These are phyloP conservation scores for Fagopyrum esculentum DNA, from an alignment of 148 eudicot genomes.

Conservation along the genomic window DNA sequence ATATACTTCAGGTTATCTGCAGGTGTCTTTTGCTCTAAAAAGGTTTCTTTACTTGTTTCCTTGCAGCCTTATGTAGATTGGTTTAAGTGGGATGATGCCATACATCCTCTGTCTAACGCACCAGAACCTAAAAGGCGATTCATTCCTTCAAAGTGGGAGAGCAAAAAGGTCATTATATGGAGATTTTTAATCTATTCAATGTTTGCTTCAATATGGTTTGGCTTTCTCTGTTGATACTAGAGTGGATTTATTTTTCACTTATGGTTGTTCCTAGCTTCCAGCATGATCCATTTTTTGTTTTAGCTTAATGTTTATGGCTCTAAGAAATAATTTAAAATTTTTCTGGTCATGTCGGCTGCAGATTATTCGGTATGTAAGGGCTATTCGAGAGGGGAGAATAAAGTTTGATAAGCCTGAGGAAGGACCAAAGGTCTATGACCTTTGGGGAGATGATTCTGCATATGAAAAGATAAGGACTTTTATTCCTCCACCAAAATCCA, in stretches of 20 bases:
- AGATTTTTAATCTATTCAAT: not conserved
- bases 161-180: slow-evolving; percentile 37
- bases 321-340: not conserved
- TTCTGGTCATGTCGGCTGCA: slow-evolving; percentile 17
- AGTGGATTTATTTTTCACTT: slow-evolving; percentile 1
- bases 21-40: not conserved
- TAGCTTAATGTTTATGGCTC: not conserved
- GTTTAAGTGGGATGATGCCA: slow-evolving; percentile 65
- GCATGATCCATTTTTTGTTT: not conserved
- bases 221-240: not conserved
- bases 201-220: not conserved
- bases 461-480: slow-evolving; percentile 53
- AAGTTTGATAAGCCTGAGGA: slow-evolving; percentile 85
- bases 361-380: slow-evolving; percentile 59
- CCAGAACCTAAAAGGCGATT: slow-evolving; percentile 96
- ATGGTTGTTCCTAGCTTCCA: not conserved
- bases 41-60: slow-evolving; percentile 13
- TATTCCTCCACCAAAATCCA: slow-evolving; percentile 89
- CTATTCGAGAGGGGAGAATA: slow-evolving; percentile 77
- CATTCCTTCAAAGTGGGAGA: slow-evolving; percentile 87
- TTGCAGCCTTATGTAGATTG: slow-evolving; percentile 89
- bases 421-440: slow-evolving; percentile 37
- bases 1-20: not conserved
- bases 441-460: slow-evolving; percentile 83
- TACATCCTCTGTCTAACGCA: slow-evolving; percentile 75